Evolutionary conservation across 192 early-diverging fungal species (phyloP).

Genomic region (Coemansia sp.): DNA sequence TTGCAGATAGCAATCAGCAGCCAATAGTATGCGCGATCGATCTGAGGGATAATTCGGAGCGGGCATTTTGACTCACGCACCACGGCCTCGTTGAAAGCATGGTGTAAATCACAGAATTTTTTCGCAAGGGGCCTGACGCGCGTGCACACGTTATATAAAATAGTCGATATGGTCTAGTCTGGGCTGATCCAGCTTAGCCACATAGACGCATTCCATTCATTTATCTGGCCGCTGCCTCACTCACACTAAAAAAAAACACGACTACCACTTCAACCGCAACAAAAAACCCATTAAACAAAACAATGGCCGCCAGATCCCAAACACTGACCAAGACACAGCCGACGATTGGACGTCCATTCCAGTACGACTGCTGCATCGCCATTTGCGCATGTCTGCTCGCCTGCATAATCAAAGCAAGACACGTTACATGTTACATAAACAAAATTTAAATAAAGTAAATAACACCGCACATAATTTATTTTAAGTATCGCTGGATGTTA

Average conservation of each 20-base stretch:
- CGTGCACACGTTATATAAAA: neutral
- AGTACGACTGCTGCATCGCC: conserved; percentile 10
- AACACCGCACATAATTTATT: too few relatives aligned
- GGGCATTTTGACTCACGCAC: neutral
- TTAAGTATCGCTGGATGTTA: too few relatives aligned
- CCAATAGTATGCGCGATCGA: neutral
- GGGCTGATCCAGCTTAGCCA: neutral
- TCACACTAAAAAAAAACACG: too few relatives aligned
- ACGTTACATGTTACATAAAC: conserved; percentile 3
- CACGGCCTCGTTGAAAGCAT: too few relatives aligned
- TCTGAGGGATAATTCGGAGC: neutral
- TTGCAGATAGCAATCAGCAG: neutral
- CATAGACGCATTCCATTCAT: neutral
- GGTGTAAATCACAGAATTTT: too few relatives aligned
- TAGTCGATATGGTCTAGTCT: neutral
- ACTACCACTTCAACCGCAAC: neutral
- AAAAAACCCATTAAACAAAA: neutral
- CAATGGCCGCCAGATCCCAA: neutral
- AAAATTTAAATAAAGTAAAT: neutral
- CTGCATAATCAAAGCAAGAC: conserved; percentile 16
- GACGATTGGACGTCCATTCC: conserved; percentile 6
- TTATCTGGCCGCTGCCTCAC: neutral
- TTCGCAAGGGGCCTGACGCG: neutral
- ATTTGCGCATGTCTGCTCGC: conserved; percentile 18
- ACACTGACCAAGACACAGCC: conserved; percentile 3